A percentile compares a stretch with the other conserved stretches of the same genome.
Conservation (phyloP, 768 basidiomycete genomes). For the Russula emetica region DNA sequence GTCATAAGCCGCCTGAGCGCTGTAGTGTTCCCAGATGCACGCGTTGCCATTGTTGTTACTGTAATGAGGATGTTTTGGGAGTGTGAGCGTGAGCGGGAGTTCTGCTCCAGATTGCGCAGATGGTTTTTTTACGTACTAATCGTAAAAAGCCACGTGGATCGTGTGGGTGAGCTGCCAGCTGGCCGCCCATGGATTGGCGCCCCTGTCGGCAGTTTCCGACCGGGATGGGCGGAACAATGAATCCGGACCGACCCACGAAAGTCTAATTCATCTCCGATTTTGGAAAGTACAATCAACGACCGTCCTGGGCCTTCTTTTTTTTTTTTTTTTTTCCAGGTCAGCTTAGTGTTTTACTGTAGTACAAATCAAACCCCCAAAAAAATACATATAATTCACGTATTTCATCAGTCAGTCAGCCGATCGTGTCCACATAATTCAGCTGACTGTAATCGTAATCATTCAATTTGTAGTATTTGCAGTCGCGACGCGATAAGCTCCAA, state of each 20-base stretch:
- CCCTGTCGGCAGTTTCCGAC: neutral
- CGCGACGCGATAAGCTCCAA: neutral
- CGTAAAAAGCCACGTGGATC: neutral
- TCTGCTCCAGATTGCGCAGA: too few relatives aligned
- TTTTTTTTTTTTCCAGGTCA: too few relatives aligned
- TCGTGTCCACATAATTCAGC: neutral
- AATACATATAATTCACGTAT: neutral
- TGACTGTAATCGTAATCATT: neutral
- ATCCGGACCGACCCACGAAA: slow-evolving; percentile 14
- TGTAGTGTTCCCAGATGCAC: slow-evolving; percentile 55
- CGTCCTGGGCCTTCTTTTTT: neutral
- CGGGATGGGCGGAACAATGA: neutral
- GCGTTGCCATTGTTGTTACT: slow-evolving; percentile 55
- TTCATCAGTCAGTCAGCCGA: slow-evolving; percentile 4
- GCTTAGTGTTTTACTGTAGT: too few relatives aligned
- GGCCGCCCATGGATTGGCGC: too few relatives aligned
- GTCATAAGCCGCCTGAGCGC: slow-evolving; percentile 88
- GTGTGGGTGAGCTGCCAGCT: too few relatives aligned
- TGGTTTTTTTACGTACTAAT: too few relatives aligned
- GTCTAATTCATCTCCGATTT: slow-evolving; percentile 6
- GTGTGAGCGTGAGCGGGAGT: too few relatives aligned
- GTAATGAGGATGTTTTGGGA: too few relatives aligned
- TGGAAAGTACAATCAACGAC: neutral
- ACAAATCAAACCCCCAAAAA: too few relatives aligned
- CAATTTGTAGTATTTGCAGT: too few relatives aligned